phyloP scores from a whole-genome alignment of 345 rosid genomes.

The Nasturtium officinale region DNA sequence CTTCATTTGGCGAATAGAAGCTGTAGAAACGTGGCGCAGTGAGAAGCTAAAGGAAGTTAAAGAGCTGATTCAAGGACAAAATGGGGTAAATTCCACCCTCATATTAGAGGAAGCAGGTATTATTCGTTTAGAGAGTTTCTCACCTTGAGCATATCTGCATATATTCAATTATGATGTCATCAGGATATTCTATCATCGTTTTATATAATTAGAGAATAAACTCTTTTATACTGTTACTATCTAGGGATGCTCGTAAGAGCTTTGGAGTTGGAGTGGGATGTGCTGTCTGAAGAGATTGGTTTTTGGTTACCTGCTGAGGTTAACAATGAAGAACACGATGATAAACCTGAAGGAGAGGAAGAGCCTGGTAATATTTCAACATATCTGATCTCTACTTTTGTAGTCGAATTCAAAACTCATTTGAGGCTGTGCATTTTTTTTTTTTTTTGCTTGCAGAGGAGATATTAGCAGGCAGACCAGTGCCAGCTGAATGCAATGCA shows the following conservation, averaged over 20 bases:
- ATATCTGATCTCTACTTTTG: neutral
- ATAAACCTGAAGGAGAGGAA: conserved; percentile 79
- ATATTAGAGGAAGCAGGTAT: conserved; percentile 81
- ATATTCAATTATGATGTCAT: conserved; percentile 1
- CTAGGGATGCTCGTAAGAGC: conserved; percentile 72
- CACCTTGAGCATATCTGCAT: no score
- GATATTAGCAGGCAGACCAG: conserved; percentile 84
- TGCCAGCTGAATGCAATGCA: conserved; percentile 72
- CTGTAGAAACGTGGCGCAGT: conserved; percentile 85
- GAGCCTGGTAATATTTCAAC: conserved; percentile 61
- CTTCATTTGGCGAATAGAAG: conserved; percentile 57
- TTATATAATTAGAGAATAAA: conserved; percentile 8
- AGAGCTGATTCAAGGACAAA: conserved; percentile 49
- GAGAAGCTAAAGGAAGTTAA: conserved; percentile 76
- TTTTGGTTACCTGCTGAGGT: conserved; percentile 84
- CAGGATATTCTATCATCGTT: neutral
- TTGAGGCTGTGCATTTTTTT: conserved; percentile 22
- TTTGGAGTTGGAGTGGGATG: conserved; percentile 79
- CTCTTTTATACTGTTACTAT: conserved; percentile 2
- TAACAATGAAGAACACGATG: conserved; percentile 72
- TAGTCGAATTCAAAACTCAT: conserved; percentile 15
- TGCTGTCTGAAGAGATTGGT: conserved; percentile 79
- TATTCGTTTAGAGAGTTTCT: neutral
- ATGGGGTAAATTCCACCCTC: conserved; percentile 52
- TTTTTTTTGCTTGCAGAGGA: conserved; percentile 65